Evolutionary conservation across 352 stramenopile genomes (phyloP), one percentile per base, ranked within the genome.

Genomic region (Globisporangium paroecandrum): DNA sequence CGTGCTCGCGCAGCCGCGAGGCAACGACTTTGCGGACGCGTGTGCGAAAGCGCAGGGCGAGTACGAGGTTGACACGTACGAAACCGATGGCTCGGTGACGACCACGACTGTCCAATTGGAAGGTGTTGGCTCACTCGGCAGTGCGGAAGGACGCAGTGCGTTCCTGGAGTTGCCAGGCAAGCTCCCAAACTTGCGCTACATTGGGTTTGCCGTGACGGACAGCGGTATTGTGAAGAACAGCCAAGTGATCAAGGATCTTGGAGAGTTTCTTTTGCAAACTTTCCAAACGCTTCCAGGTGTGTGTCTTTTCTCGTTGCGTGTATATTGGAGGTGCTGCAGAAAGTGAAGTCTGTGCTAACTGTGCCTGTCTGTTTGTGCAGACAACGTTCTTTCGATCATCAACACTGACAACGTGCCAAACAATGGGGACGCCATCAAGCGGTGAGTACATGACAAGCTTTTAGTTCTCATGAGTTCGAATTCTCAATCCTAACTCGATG

Each of bases 341-440:
- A 32, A 32, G 27, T 20, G 66, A 56, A 43, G 55, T 2, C 9
- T 20, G 18, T 13, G 1, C 29, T n/a, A 46, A 12, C 18, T 34
- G 32, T 34, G 53, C 20, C 13, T 12, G 15, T 49, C n/a, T 49
- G 49, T 32, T 27, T 29, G 59, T 41, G n/a, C 18, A 82, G 71
- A 74, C 24, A 81, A 81, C n/a, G 57, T 61, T 13, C 55, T 94
- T 12, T 90, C 78, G 25, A 67, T 94, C 3, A 78, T 93, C 63
- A 91, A 91, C 73, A 94, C 83, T 47, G 85, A 94, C 68, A 94
- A 94, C 58, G 66, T 94, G 47, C 81, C 79, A 7, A 69, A 70
- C 10, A 94, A 94, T 69, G 85, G 85, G 20, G 76, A 78, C 24
- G 38, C 51, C 12, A 89, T 93, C 60, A 76, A 81, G 66, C 61